These are phyloP conservation scores for Phytopythium litorale DNA, from an alignment of 352 stramenopile genomes.

Conservation along the genomic window DNA sequence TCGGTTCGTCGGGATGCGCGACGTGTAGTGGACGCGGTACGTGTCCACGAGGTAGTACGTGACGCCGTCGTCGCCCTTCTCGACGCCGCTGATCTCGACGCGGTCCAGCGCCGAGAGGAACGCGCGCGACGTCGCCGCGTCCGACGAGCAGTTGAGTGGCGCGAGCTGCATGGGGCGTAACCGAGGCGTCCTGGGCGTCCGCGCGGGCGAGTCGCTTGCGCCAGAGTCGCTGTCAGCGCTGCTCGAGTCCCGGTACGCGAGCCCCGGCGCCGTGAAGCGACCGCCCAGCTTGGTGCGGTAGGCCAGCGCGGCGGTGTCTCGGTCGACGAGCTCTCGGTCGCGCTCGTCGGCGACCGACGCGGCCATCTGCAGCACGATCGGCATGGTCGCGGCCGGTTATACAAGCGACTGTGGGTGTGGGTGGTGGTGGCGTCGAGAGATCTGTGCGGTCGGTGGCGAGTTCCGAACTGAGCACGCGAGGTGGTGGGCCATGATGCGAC, in stretches of 20 bases:
- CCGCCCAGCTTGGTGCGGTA: slow-evolving; percentile 3
- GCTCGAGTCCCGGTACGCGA: neutral
- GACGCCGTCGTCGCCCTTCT: neutral
- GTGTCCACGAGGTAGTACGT: slow-evolving; percentile 5
- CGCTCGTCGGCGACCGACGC: slow-evolving; percentile 2
- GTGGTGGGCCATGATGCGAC: neutral
- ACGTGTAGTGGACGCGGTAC: slow-evolving; percentile 1
- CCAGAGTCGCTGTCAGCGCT: neutral
- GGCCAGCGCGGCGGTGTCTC: neutral
- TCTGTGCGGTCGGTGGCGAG: neutral
- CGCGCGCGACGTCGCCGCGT: slow-evolving; percentile 5
- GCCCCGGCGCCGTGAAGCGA: neutral
- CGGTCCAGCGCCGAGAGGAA: slow-evolving; percentile 5
- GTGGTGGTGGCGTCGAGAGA: neutral
- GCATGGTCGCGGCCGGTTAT: neutral
- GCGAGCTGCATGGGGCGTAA: slow-evolving; percentile 3
- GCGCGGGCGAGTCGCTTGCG: neutral
- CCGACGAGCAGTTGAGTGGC: slow-evolving; percentile 7
- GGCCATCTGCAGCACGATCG: slow-evolving; percentile 2
- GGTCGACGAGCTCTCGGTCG: neutral
- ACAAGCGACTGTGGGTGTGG: neutral
- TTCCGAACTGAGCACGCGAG: neutral
- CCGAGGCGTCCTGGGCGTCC: slow-evolving; percentile 2
- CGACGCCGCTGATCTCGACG: neutral
- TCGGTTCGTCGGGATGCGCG: slow-evolving; percentile 6